phyloP scores from a whole-genome alignment of 2,329 filamentous ascomycete species.

The Decorospora gaudefroyi region DNA sequence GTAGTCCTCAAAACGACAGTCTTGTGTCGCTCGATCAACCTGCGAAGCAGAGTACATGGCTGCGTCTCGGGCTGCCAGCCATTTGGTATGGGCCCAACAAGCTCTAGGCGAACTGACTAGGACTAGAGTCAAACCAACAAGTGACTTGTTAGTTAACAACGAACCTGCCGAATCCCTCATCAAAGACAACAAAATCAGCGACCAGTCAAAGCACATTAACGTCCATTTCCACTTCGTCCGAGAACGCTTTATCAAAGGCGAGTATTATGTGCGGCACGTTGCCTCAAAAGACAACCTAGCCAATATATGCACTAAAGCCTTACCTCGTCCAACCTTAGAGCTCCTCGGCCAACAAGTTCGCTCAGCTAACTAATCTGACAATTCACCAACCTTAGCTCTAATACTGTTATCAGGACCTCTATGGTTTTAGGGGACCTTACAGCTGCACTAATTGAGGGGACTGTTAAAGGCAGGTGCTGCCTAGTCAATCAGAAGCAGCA shows the following conservation, averaged over 20 bases:
- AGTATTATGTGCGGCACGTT: slow-evolving; percentile 1
- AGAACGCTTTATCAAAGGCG: not conserved
- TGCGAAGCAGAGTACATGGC: slow-evolving; percentile 27
- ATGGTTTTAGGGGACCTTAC: not conserved
- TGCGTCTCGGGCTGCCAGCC: slow-evolving; percentile 4
- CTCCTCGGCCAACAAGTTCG: not conserved
- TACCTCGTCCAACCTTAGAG: not conserved
- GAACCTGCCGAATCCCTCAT: slow-evolving; percentile 8
- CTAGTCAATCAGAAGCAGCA: not conserved
- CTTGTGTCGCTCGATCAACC: slow-evolving; percentile 19
- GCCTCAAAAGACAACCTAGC: slow-evolving; percentile 1
- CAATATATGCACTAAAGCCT: slow-evolving; percentile 10
- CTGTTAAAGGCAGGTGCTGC: not conserved
- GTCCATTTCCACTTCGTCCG: slow-evolving; percentile 10
- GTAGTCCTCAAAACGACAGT: slow-evolving; percentile 26
- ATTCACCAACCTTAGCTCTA: too few relatives aligned
- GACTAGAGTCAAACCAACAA: not conserved
- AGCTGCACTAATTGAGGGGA: slow-evolving; percentile 1
- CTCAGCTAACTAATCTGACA: not conserved
- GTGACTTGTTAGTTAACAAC: slow-evolving; percentile 8
- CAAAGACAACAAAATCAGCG: slow-evolving; percentile 1
- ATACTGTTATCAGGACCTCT: too few relatives aligned
- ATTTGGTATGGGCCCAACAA: slow-evolving; percentile 7
- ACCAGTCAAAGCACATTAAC: slow-evolving; percentile 9
- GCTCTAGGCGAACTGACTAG: slow-evolving; percentile 4